Conservation (phyloP, 2,329 filamentous ascomycete genomes). For the Macrophomina phaseolina region DNA sequence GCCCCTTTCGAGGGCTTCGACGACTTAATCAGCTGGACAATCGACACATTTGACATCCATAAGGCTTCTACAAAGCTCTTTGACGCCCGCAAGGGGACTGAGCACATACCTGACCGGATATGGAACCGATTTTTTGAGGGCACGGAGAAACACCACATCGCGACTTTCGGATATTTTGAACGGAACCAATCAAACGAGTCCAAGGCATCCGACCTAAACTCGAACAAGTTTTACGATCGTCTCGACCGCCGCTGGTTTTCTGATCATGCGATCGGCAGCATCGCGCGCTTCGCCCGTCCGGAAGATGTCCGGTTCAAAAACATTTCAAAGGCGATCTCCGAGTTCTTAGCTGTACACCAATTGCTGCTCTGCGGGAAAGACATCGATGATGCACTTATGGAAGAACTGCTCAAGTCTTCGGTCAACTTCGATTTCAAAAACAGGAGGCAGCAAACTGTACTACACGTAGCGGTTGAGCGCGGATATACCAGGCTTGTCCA, state of each 20-base stretch:
- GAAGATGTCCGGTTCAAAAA: neutral
- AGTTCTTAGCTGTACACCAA: neutral
- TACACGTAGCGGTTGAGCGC: neutral
- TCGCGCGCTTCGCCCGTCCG: neutral
- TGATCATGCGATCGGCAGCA: neutral
- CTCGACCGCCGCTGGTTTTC: neutral
- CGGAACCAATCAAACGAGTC: neutral
- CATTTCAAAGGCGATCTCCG: slow-evolving; percentile 1
- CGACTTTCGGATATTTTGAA: neutral
- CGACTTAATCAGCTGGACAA: neutral
- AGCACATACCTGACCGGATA: neutral
- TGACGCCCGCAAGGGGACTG: neutral
- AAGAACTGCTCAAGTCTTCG: neutral
- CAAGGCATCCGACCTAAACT: neutral
- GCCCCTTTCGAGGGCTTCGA: neutral
- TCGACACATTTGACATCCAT: neutral
- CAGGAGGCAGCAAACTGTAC: neutral
- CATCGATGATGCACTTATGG: neutral
- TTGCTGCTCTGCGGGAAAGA: neutral
- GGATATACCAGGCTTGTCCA: neutral
- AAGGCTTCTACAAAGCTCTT: neutral
- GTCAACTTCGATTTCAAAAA: neutral
- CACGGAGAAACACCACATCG: neutral
- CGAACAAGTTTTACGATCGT: neutral
- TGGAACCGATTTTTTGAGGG: neutral